Evolutionary conservation across 2,329 filamentous ascomycete species (phyloP).

Genomic region (Pseudocercospora pini-densiflorae): DNA sequence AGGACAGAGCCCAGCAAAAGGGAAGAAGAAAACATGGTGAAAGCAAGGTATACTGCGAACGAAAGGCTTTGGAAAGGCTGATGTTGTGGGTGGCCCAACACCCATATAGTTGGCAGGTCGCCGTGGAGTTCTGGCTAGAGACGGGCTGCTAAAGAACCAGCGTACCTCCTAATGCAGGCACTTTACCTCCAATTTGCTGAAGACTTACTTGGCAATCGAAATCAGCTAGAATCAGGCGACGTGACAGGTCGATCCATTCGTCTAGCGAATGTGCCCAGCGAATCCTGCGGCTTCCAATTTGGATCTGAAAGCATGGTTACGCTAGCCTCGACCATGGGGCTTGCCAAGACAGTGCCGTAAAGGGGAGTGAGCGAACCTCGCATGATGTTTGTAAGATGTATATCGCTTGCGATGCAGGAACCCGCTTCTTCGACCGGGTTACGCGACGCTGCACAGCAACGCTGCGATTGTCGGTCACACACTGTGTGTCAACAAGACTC

Average conservation of each 20-base stretch:
- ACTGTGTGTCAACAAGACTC: background rate
- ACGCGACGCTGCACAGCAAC: background rate
- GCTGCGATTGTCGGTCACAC: background rate
- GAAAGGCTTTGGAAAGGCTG: background rate
- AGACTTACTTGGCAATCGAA: slow-evolving; percentile 2
- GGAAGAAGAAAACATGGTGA: slow-evolving; percentile 16
- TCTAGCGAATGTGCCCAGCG: slow-evolving; percentile 6
- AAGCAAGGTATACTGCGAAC: background rate
- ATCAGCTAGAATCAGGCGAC: background rate
- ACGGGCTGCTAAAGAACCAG: background rate
- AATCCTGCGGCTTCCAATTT: slow-evolving; percentile 8
- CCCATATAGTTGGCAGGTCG: background rate
- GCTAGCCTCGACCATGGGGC: slow-evolving; percentile 1
- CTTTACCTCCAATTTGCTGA: slow-evolving; percentile 6
- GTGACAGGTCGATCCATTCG: slow-evolving; percentile 1
- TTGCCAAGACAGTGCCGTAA: background rate
- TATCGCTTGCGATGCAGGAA: background rate
- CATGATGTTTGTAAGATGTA: background rate
- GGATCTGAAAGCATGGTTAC: background rate
- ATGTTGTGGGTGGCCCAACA: background rate
- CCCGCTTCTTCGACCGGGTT: background rate
- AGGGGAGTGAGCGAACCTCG: background rate
- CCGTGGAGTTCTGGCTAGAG: background rate
- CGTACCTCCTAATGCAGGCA: slow-evolving; percentile 7
- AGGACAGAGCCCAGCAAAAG: slow-evolving; percentile 15